phyloP scores from a whole-genome alignment of 768 basidiomycete species.

The Termitomyces sp. region DNA sequence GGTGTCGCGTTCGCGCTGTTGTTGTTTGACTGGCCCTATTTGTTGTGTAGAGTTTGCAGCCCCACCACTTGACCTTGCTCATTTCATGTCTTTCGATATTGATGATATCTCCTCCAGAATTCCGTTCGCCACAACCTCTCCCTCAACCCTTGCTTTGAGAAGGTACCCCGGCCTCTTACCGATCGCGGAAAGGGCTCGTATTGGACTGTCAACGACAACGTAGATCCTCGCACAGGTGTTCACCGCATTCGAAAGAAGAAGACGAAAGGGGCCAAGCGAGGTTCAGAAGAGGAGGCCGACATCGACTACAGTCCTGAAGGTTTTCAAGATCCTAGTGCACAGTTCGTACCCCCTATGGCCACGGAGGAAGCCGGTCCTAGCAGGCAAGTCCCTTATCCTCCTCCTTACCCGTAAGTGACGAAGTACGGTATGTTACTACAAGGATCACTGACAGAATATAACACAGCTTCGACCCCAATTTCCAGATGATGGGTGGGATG shows the following conservation, averaged over 20 bases:
- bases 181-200: constrained; percentile 90
- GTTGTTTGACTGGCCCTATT: constrained; percentile 58
- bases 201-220: constrained; percentile 89
- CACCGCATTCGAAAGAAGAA: constrained; percentile 89
- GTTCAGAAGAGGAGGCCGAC: constrained; percentile 58
- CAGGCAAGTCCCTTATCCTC: constrained; percentile 52
- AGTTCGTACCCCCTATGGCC: constrained; percentile 54
- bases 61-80: constrained; percentile 24
- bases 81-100: constrained; percentile 16
- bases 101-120: constrained; percentile 46
- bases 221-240: constrained; percentile 85
- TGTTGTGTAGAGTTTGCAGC: constrained; percentile 44
- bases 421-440: not conserved
- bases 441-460: constrained; percentile 11
- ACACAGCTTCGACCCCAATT: constrained; percentile 67
- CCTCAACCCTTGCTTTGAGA: constrained; percentile 87
- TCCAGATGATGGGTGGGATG: constrained; percentile 63
- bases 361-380: constrained; percentile 59
- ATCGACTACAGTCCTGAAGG: constrained; percentile 57
- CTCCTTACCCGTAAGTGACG: constrained; percentile 52
- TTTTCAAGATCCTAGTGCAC: constrained; percentile 52
- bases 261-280: constrained; percentile 49
- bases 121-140: constrained; percentile 90
- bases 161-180: constrained; percentile 86
- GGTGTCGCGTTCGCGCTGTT: constrained; percentile 56